Conservation (phyloP, 768 basidiomycete species). For the Mycena epipterygia region DNA sequence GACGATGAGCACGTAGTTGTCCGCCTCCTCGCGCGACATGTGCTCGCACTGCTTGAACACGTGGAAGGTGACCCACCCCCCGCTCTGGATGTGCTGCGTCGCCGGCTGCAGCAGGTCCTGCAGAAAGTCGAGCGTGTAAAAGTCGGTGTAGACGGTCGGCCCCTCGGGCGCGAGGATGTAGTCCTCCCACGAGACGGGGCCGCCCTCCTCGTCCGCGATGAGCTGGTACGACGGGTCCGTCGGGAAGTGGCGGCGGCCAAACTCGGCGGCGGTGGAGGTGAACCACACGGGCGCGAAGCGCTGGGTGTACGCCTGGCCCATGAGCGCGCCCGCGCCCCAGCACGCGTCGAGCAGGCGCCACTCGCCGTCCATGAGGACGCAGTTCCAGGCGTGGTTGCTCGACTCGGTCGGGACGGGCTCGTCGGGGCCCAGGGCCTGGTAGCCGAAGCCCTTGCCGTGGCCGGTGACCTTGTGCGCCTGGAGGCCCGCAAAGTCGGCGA, state of each 20-base stretch:
- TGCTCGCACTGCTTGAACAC: slow-evolving; percentile 62
- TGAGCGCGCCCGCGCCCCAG: slow-evolving; percentile 63
- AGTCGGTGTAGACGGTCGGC: slow-evolving; percentile 52
- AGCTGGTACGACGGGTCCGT: slow-evolving; percentile 59
- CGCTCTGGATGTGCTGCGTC: slow-evolving; percentile 47
- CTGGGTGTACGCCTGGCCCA: slow-evolving; percentile 49
- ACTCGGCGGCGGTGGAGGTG: slow-evolving; percentile 56
- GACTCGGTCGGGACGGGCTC: slow-evolving; percentile 52
- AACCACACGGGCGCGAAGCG: slow-evolving; percentile 59
- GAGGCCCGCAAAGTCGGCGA: slow-evolving; percentile 56
- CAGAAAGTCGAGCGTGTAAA: slow-evolving; percentile 50
- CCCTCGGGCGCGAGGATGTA: slow-evolving; percentile 59
- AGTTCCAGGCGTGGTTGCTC: slow-evolving; percentile 65
- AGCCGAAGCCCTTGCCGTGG: slow-evolving; percentile 63
- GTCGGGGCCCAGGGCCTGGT: slow-evolving; percentile 46
- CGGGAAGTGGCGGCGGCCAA: slow-evolving; percentile 60
- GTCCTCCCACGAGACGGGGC: slow-evolving; percentile 57
- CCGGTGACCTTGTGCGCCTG: slow-evolving; percentile 58
- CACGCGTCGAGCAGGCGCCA: slow-evolving; percentile 64
- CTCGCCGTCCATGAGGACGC: slow-evolving; percentile 56
- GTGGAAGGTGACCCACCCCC: slow-evolving; percentile 53
- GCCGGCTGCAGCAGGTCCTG: slow-evolving; percentile 52
- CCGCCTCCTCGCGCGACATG: slow-evolving; percentile 54
- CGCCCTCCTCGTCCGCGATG: slow-evolving; percentile 53
- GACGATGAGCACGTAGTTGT: slow-evolving; percentile 59